phyloP scores from a whole-genome alignment of 2,329 filamentous ascomycete genomes.

The Alternaria atra region DNA sequence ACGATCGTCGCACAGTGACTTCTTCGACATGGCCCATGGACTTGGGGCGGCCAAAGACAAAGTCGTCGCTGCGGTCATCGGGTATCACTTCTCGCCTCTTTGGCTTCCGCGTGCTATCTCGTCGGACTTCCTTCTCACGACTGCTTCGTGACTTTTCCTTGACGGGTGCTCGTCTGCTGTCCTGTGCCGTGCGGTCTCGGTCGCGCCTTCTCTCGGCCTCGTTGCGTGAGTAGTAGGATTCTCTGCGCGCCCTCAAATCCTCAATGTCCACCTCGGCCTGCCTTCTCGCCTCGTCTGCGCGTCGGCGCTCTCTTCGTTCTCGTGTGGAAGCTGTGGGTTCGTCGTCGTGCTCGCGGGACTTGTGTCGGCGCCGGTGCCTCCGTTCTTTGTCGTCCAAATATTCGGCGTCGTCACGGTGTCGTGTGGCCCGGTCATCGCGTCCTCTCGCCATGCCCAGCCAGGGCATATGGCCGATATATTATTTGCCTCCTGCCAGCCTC shows the following conservation, averaged over 20 bases:
- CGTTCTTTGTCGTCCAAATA: conserved; percentile 39
- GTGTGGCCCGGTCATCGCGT: conserved; percentile 42
- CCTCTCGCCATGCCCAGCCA: conserved; percentile 46
- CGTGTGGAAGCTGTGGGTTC: conserved; percentile 38
- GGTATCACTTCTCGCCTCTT: conserved; percentile 36
- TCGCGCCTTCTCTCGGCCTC: conserved; percentile 41
- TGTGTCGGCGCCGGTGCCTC: conserved; percentile 40
- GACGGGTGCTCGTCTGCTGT: conserved; percentile 33
- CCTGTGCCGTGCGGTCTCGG: conserved; percentile 46
- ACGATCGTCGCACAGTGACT: conserved; percentile 38
- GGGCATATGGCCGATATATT: conserved; percentile 37
- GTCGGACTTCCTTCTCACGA: conserved; percentile 39
- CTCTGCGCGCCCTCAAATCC: conserved; percentile 50
- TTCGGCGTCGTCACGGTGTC: conserved; percentile 42
- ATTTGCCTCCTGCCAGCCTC: conserved; percentile 38
- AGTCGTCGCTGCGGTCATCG: conserved; percentile 39
- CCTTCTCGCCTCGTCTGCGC: conserved; percentile 39
- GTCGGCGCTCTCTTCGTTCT: conserved; percentile 45
- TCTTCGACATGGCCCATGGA: conserved; percentile 42
- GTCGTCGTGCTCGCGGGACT: conserved; percentile 36
- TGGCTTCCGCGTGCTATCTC: conserved; percentile 39
- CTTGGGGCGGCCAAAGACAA: conserved; percentile 43
- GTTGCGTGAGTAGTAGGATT: conserved; percentile 50
- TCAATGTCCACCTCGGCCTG: conserved; percentile 51
- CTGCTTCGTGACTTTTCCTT: conserved; percentile 41